These are phyloP conservation scores for Helichrysum umbraculigerum DNA, from an alignment of 129 eudicot species.

Conservation along the genomic window DNA sequence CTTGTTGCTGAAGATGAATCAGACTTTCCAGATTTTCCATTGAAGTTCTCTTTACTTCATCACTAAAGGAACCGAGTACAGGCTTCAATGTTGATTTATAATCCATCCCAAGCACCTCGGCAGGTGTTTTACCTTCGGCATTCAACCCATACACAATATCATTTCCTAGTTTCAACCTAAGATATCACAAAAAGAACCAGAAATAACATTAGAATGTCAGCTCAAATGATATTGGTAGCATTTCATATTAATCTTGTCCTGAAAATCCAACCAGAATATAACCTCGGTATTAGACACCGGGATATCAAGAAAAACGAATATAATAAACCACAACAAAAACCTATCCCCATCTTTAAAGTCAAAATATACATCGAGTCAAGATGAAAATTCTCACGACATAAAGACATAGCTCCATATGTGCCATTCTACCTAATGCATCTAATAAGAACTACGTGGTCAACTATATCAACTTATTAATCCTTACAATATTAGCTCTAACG, in stretches of 20 bases:
- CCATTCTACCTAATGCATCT: neutral
- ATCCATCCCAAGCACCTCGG: slow-evolving; percentile 78
- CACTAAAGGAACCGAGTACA: slow-evolving; percentile 55
- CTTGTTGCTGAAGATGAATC: slow-evolving; percentile 70
- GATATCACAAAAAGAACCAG: slow-evolving; percentile 12
- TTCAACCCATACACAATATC: slow-evolving; percentile 67
- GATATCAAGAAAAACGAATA: neutral
- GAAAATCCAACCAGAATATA: neutral
- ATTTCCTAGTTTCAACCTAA: slow-evolving; percentile 80
- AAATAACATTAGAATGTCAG: neutral
- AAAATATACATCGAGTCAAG: neutral
- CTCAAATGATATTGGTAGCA: neutral
- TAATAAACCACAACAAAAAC: neutral
- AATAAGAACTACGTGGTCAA: neutral
- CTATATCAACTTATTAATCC: neutral
- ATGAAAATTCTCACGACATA: neutral
- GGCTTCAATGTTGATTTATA: slow-evolving; percentile 72
- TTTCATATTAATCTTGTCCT: neutral
- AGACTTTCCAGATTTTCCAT: slow-evolving; percentile 68
- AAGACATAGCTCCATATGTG: neutral
- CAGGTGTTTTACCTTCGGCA: slow-evolving; percentile 62
- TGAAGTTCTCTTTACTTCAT: slow-evolving; percentile 60
- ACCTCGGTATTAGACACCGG: neutral
- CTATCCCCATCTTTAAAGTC: neutral
- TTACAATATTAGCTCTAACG: neutral